Percentiles rank a stretch among this genome's conserved stretches.
phyloP scores from a whole-genome alignment of 768 basidiomycete genomes.

The Termitomyces sp. region DNA sequence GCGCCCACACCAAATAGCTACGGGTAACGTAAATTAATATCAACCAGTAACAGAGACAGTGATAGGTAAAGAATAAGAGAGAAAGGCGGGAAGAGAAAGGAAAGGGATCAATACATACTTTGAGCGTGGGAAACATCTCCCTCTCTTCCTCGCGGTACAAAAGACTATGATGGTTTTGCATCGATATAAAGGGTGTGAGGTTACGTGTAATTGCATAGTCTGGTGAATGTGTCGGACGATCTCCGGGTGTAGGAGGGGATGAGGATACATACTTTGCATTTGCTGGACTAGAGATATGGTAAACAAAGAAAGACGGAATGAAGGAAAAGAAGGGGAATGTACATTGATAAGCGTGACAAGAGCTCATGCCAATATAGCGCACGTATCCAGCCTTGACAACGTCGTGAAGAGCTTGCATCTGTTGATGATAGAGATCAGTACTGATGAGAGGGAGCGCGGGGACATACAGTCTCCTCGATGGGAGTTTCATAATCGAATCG shows the following conservation, averaged over 20 bases:
- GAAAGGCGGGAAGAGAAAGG: background rate
- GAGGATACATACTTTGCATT: slow-evolving; percentile 43
- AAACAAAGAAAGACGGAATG: background rate
- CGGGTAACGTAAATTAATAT: background rate
- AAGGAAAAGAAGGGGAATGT: slow-evolving; percentile 9
- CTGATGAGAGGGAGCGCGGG: background rate
- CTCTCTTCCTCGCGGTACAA: slow-evolving; percentile 65
- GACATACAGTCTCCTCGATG: slow-evolving; percentile 44
- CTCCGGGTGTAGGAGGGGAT: no score
- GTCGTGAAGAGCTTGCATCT: slow-evolving; percentile 67
- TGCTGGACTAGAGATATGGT: slow-evolving; percentile 32
- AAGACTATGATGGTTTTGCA: slow-evolving; percentile 63
- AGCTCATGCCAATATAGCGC: slow-evolving; percentile 55
- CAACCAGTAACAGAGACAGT: background rate
- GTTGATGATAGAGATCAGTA: background rate
- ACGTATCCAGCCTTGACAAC: slow-evolving; percentile 59
- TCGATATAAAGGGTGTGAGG: slow-evolving; percentile 57
- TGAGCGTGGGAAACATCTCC: slow-evolving; percentile 56
- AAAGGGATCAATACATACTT: slow-evolving; percentile 22
- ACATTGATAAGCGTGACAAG: slow-evolving; percentile 54
- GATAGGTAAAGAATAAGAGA: background rate
- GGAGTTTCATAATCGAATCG: slow-evolving; percentile 54
- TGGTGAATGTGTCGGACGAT: slow-evolving; percentile 11
- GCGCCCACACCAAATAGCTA: slow-evolving; percentile 48
- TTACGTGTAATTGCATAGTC: slow-evolving; percentile 57